phyloP scores from a whole-genome alignment of 2,329 filamentous ascomycete species.

The Chaetomium sp. region DNA sequence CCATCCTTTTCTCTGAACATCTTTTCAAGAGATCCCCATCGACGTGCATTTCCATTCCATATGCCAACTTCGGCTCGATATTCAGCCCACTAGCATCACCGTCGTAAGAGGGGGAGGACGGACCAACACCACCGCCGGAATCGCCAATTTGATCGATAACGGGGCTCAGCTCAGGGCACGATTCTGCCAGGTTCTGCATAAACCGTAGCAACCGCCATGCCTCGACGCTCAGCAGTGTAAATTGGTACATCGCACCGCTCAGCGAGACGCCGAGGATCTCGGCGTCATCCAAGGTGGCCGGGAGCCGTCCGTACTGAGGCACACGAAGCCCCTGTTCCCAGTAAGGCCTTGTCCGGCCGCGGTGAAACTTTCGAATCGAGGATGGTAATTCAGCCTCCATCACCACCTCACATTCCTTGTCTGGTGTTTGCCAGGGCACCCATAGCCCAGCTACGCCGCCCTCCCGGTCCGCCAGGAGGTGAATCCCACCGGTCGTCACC shows the following conservation, averaged over 20 bases:
- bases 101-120: too few relatives aligned
- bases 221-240: slow-evolving; percentile 56
- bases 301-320: slow-evolving; percentile 38
- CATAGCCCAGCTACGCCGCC: slow-evolving; percentile 45
- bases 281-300: slow-evolving; percentile 37
- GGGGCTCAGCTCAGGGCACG: slow-evolving; percentile 42
- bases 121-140: too few relatives aligned
- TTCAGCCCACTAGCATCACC: slow-evolving; percentile 5
- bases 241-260: slow-evolving; percentile 63
- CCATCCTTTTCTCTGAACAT: slow-evolving; percentile 40
- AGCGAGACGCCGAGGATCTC: slow-evolving; percentile 60
- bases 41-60: slow-evolving; percentile 52
- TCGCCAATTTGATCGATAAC: slow-evolving; percentile 26
- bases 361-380: slow-evolving; percentile 51
- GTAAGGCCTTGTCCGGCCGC: slow-evolving; percentile 45
- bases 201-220: slow-evolving; percentile 66
- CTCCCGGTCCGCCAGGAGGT: slow-evolving; percentile 43
- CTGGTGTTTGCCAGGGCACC: slow-evolving; percentile 38
- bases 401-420: slow-evolving; percentile 39
- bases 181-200: slow-evolving; percentile 60
- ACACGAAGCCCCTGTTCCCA: slow-evolving; percentile 37
- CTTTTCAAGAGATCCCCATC: slow-evolving; percentile 59
- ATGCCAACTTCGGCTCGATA: slow-evolving; percentile 35
- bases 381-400: slow-evolving; percentile 52
- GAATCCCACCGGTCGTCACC: slow-evolving; percentile 30